A percentile compares a stretch with the other conserved stretches of the same genome.
These are phyloP conservation scores for Beauveria sp. DNA, from an alignment of 2,329 filamentous ascomycete species.

Conservation along the genomic window DNA sequence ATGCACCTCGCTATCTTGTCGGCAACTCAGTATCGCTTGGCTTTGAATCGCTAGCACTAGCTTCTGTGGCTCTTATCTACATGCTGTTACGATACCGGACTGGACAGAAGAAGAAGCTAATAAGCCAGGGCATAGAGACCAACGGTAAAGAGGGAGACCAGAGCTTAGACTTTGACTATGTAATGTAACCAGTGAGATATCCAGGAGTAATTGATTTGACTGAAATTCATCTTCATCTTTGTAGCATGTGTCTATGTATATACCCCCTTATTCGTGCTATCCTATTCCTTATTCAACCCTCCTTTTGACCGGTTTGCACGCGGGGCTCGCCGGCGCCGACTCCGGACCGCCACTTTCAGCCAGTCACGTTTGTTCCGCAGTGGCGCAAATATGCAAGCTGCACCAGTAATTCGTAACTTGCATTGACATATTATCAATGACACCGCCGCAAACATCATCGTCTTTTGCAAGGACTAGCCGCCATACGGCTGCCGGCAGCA, in stretches of 20 bases:
- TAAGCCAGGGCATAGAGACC: constrained; percentile 1
- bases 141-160: constrained; percentile 10
- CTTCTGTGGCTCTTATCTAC: constrained; percentile 2
- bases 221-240: no score
- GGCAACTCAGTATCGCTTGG: constrained; percentile 6
- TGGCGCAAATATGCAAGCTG: neutral
- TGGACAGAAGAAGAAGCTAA: constrained; percentile 3
- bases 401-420: neutral
- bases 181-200: neutral
- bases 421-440: neutral
- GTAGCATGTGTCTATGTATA: no score
- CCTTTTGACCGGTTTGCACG: neutral
- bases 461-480: neutral
- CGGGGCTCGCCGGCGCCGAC: neutral
- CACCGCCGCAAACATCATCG: neutral
- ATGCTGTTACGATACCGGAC: constrained; percentile 3
- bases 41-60: constrained; percentile 2
- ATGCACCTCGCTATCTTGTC: constrained; percentile 22
- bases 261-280: no score
- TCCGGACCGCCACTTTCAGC: constrained; percentile 1
- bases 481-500: neutral
- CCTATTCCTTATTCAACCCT: no score
- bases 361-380: neutral
- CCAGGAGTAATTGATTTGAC: no score
- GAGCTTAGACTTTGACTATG: constrained; percentile 7